Evolutionary conservation across 1,284 basidiomycete genomes (phyloP).

Genomic region (Rhodotorula sp.): DNA sequence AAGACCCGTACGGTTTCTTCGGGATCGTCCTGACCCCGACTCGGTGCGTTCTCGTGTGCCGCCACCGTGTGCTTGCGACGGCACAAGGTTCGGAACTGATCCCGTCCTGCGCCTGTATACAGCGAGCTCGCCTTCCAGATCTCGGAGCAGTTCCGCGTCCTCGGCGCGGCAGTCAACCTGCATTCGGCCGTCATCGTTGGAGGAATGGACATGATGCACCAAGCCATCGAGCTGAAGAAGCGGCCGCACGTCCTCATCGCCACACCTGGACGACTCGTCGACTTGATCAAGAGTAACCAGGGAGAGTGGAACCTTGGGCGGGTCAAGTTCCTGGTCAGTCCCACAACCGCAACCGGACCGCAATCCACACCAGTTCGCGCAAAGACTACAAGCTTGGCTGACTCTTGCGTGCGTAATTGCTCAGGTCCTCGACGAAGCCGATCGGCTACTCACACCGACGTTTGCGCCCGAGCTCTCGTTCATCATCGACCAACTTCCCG

Average conservation of each 20-base stretch:
- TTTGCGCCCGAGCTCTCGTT: slow-evolving; percentile 83
- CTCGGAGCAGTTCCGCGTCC: slow-evolving; percentile 88
- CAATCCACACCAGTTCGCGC: too few species aligned
- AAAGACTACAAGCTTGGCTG: background rate
- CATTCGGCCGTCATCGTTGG: slow-evolving; percentile 88
- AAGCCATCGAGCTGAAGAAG: slow-evolving; percentile 79
- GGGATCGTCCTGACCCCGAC: slow-evolving; percentile 92
- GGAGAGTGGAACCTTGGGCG: slow-evolving; percentile 80
- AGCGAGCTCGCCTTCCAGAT: slow-evolving; percentile 97
- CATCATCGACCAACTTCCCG: slow-evolving; percentile 75
- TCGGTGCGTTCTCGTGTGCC: slow-evolving; percentile 57
- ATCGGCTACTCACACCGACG: slow-evolving; percentile 83
- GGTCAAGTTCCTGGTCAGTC: slow-evolving; percentile 76
- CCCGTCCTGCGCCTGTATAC: background rate
- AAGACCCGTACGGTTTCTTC: slow-evolving; percentile 90
- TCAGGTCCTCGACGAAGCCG: slow-evolving; percentile 93
- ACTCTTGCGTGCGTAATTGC: background rate
- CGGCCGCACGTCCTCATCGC: slow-evolving; percentile 93
- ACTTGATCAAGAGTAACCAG: slow-evolving; percentile 72
- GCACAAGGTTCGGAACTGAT: background rate
- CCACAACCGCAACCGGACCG: too few species aligned
- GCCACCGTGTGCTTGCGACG: background rate
- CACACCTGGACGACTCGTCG: slow-evolving; percentile 92
- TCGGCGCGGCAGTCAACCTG: slow-evolving; percentile 76
- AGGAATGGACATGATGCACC: slow-evolving; percentile 97